Percentiles rank a stretch among this genome's conserved stretches.
Evolutionary conservation across 2,329 filamentous ascomycete species (phyloP).

Genomic region (Exophiala phaeomuriformis): DNA sequence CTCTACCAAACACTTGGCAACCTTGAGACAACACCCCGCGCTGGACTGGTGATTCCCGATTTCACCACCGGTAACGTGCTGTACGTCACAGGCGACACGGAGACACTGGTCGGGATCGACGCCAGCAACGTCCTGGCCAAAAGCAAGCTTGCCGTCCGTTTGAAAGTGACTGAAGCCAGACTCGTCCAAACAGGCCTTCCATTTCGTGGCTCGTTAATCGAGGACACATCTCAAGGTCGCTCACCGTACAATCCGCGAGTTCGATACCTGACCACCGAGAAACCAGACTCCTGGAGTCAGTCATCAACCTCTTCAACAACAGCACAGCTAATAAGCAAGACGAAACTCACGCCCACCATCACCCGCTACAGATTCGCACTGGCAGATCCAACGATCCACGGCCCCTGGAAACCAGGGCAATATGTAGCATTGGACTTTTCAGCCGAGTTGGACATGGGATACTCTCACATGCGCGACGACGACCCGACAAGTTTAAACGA

Average conservation of each 20-base stretch:
- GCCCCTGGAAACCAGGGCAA: constrained; percentile 61
- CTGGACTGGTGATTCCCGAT: constrained; percentile 66
- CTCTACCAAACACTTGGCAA: constrained; percentile 81
- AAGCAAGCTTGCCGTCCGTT: constrained; percentile 64
- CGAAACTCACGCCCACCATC: constrained; percentile 58
- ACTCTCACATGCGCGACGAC: constrained; percentile 74
- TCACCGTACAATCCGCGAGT: constrained; percentile 76
- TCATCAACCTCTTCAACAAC: constrained; percentile 27
- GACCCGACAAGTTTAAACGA: constrained; percentile 77
- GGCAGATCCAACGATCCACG: constrained; percentile 29
- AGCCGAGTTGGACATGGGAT: constrained; percentile 62
- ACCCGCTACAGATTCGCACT: constrained; percentile 57
- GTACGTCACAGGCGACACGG: constrained; percentile 63
- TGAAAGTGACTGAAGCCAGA: constrained; percentile 54
- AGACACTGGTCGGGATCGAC: constrained; percentile 57
- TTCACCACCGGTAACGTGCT: constrained; percentile 66
- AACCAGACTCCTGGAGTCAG: constrained; percentile 21
- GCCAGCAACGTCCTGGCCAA: constrained; percentile 59
- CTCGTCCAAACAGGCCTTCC: constrained; percentile 60
- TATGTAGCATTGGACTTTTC: constrained; percentile 70
- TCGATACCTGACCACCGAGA: constrained; percentile 57
- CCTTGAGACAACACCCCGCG: constrained; percentile 56
- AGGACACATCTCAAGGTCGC: constrained; percentile 33
- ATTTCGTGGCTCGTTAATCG: constrained; percentile 55
- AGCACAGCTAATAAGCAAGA: constrained; percentile 54